A percentile compares a stretch with the other conserved stretches of the same genome.
Evolutionary conservation across 345 rosid species (phyloP).

Genomic region (Eutrema yunnanense): DNA sequence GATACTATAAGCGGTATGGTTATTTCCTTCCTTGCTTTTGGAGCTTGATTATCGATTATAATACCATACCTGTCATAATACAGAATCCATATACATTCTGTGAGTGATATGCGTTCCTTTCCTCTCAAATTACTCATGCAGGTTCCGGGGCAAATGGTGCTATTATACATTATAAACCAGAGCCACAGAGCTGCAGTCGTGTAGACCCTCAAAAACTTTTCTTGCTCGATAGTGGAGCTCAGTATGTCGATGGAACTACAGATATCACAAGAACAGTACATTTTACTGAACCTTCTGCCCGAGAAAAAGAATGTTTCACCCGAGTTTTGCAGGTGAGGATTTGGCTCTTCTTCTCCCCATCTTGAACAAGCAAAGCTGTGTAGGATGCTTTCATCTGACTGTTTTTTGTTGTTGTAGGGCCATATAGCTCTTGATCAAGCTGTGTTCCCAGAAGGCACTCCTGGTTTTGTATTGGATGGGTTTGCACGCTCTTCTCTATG

Average conservation of each 20-base stretch:
- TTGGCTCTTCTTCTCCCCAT: not conserved
- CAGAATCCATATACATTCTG: not conserved
- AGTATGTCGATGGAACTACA: constrained; percentile 91
- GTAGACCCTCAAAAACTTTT: constrained; percentile 72
- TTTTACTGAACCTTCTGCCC: constrained; percentile 69
- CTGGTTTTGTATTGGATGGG: constrained; percentile 89
- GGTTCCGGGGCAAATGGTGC: constrained; percentile 99
- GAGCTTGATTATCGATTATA: constrained; percentile 1
- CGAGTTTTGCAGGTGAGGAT: constrained; percentile 71
- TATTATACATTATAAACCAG: constrained; percentile 87
- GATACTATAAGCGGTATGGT: constrained; percentile 90
- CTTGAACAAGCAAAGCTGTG: not conserved
- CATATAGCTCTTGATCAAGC: constrained; percentile 96
- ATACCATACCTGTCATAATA: not conserved
- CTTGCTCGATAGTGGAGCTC: constrained; percentile 94
- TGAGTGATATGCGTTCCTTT: not conserved
- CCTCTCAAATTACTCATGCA: constrained; percentile 25
- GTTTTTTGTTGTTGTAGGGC: constrained; percentile 51
- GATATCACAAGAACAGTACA: constrained; percentile 96
- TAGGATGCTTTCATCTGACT: not conserved
- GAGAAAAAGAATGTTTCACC: constrained; percentile 90
- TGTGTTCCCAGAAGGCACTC: constrained; percentile 85
- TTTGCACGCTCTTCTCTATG: constrained; percentile 93
- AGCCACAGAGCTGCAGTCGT: constrained; percentile 70
- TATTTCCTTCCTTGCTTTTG: constrained; percentile 8